These are phyloP conservation scores for Scedosporium dehoogii DNA, from an alignment of 2,329 filamentous ascomycete genomes.

Conservation along the genomic window DNA sequence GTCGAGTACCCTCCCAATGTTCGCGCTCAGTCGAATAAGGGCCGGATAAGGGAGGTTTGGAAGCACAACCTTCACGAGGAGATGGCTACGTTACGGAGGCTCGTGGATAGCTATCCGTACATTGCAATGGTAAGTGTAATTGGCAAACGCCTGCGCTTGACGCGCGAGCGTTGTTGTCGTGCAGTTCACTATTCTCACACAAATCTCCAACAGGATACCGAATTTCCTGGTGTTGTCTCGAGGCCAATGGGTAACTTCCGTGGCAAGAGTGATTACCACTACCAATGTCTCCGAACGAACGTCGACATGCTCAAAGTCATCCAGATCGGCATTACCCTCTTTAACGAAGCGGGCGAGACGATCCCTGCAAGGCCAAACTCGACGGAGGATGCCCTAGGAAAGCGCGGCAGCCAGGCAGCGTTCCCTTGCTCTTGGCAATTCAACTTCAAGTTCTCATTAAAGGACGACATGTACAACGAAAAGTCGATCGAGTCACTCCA, in stretches of 20 bases:
- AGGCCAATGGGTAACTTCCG: constrained; percentile 90
- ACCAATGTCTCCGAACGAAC: constrained; percentile 93
- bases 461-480: constrained; percentile 96
- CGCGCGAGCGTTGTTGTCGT: too few relatives aligned
- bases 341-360: constrained; percentile 81
- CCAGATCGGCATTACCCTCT: constrained; percentile 89
- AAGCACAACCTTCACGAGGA: constrained; percentile 83
- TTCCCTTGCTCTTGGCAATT: constrained; percentile 96
- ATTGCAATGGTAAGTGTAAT: constrained; percentile 98
- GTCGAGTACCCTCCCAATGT: constrained; percentile 17
- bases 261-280: constrained; percentile 96
- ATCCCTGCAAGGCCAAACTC: constrained; percentile 58
- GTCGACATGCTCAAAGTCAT: constrained; percentile 97
- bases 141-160: too few relatives aligned
- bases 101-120: constrained; percentile 87
- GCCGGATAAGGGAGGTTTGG: constrained; percentile 93
- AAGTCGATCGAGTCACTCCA: constrained; percentile 87
- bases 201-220: constrained; percentile 62
- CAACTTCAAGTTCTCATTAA: constrained; percentile 93
- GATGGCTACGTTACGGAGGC: constrained; percentile 70
- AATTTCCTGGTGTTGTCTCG: constrained; percentile 96
- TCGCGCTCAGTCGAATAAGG: constrained; percentile 57
- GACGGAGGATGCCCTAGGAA: constrained; percentile 28
- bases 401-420: constrained; percentile 26
- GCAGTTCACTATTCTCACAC: too few relatives aligned